Percentiles rank a stretch among this genome's conserved stretches.
These are phyloP conservation scores for Botrytis fabae DNA, from an alignment of 2,329 filamentous ascomycete genomes.

Conservation along the genomic window DNA sequence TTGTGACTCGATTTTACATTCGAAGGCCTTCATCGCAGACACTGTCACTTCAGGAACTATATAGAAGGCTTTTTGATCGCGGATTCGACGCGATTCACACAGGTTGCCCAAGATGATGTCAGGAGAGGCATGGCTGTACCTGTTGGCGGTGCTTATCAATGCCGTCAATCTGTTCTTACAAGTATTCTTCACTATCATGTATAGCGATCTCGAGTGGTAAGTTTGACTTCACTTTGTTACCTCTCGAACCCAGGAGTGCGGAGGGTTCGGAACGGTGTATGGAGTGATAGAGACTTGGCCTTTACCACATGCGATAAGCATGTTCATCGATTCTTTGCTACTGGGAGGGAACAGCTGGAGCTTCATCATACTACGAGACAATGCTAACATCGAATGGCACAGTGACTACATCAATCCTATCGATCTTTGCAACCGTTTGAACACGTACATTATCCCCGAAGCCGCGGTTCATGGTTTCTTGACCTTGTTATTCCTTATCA, in stretches of 20 bases:
- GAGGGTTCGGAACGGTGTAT: not conserved
- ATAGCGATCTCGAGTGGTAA: conserved; percentile 98
- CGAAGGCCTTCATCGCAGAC: not conserved
- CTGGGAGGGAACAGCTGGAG: not conserved
- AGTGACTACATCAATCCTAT: conserved; percentile 99
- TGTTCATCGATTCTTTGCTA: not conserved
- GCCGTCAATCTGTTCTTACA: conserved; percentile 99
- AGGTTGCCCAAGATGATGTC: conserved; percentile 67
- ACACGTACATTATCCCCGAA: conserved; percentile 99
- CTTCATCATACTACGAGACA: not conserved
- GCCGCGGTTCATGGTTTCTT: conserved; percentile 95
- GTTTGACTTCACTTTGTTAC: conserved; percentile 42
- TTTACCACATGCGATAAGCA: conserved; percentile 4
- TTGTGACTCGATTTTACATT: conserved; percentile 4
- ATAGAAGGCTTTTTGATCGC: conserved; percentile 13
- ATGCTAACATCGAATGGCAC: conserved; percentile 27
- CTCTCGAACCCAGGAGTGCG: not conserved
- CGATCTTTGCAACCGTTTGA: conserved; percentile 99
- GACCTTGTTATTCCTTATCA: conserved; percentile 94
- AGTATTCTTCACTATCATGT: conserved; percentile 99
- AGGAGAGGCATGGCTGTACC: conserved; percentile 97
- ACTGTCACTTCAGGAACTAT: not conserved
- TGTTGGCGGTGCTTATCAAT: conserved; percentile 97
- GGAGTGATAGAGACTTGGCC: not conserved
- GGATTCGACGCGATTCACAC: conserved; percentile 25